Evolutionary conservation across 352 stramenopile species (phyloP), one percentile per base, ranked within the genome.

Genomic region (Pythium phragmiticola): DNA sequence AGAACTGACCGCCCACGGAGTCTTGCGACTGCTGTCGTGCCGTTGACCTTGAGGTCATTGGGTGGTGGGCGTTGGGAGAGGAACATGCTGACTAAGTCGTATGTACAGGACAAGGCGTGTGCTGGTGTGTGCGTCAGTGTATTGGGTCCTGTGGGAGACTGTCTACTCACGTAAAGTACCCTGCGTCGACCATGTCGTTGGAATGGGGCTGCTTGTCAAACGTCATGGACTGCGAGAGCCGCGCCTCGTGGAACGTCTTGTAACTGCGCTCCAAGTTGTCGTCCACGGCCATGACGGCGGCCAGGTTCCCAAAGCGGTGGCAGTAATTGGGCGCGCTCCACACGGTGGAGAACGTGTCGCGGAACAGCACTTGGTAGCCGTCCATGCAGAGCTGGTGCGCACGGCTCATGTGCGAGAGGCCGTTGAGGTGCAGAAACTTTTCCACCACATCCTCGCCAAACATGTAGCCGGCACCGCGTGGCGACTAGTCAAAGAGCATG

Each of bases 301-400:
- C 96, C 39, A 98, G 89, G 83, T 99, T 99, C 17, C 97, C 97
- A 65, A 90, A 98, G 55, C 92, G 88, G 75, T 98, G 98, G 79
- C 92, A 98, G 75, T 98, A 98, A 74, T 98, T 98, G 37, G 92
- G 92, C 5, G 92, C 92, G 56, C 77, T 94, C 62, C 97, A 98
- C 63, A 98, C 91, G 1, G 92, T 98, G 23, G 97, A 90, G 33
- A 98, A 87, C 33, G 84, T 81, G 60, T 94, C 78, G 64, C 97
- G 95, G 73, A 97, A 90, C 42, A 88, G 93, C 81, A 90, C 96
- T 63, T 98, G 90, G 76, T 94, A 98, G 54, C 92, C 92, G 70
- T 98, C 92, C 92, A 98, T 98, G 23, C 97, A 92, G 21, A 98
- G 75, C 73, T 98, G 88, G 46, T 96, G 88, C 30, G 88, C 88